A percentile compares a stretch with the other conserved stretches of the same genome.
Conservation (phyloP, 2,329 filamentous ascomycete genomes). For the Orbilia quercus region DNA sequence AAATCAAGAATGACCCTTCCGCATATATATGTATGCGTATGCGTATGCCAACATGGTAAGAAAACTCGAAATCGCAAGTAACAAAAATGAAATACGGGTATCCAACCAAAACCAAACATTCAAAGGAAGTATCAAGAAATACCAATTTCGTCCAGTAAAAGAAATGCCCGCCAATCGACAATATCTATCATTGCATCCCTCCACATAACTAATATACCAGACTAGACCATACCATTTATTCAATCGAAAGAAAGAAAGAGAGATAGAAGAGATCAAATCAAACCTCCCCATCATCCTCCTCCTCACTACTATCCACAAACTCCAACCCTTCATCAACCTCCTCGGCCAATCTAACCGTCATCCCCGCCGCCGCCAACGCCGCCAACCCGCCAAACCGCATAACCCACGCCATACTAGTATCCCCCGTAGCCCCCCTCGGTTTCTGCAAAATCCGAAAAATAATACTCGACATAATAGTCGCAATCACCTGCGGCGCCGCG, state of each 20-base stretch:
- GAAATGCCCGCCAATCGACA: not conserved
- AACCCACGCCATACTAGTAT: conserved; percentile 87
- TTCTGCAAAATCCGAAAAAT: conserved; percentile 90
- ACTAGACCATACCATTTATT: not conserved
- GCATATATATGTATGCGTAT: conserved; percentile 1
- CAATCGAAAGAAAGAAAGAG: not conserved
- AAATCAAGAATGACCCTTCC: not conserved
- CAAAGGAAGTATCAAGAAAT: not conserved
- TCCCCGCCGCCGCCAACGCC: conserved; percentile 79
- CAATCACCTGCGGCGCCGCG: conserved; percentile 88
- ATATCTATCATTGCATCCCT: not conserved
- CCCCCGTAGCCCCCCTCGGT: conserved; percentile 82
- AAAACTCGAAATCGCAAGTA: not conserved
- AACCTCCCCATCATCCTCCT: conserved; percentile 42
- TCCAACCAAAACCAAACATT: not conserved
- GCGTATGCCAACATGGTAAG: not conserved
- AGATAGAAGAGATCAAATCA: not conserved
- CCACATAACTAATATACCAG: not conserved
- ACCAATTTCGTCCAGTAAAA: not conserved
- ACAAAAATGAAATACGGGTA: not conserved
- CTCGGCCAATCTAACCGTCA: conserved; percentile 76
- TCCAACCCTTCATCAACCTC: conserved; percentile 62
- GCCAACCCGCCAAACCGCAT: conserved; percentile 84
- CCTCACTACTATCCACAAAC: conserved; percentile 52
- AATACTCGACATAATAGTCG: conserved; percentile 82